Evolutionary conservation across 352 stramenopile genomes (phyloP), one percentile per base, ranked within the genome.

Genomic region (Phytopythium kandeliae): DNA sequence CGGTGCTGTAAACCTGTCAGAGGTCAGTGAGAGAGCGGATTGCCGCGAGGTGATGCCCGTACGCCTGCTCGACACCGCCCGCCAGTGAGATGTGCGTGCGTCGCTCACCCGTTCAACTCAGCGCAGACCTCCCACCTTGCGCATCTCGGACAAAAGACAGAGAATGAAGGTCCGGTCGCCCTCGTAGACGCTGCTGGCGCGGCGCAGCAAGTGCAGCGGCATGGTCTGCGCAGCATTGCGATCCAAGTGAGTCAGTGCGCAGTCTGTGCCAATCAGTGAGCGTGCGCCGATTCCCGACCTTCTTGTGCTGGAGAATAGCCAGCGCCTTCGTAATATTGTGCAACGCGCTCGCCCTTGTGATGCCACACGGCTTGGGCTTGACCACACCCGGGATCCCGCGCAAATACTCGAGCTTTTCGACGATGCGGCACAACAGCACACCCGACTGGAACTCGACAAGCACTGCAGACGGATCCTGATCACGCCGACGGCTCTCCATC

Each of bases 321-420:
- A 89, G 57, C 16, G 72, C 79, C 38, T 91, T 91, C 28, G 51
- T 58, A 37, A 91, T 86, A 51, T 91, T 91, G 66, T 91, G 71
- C 25, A 91, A 54, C 1, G 74, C 62, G n/a, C 73, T 78, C 10
- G 79, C 73, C 61, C 71, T 82, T 33, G 67, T 66, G 37, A 86
- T 49, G 21, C 10, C 8, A 4, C 15, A 31, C 7, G 11, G 6
- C 19, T 44, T 52, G 8, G 33, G 6, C 6, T 11, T n/a, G 7
- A 52, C 31, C 3, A 52, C 46, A 6, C 79, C 79, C 41, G 78
- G 64, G 21, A 89, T 76, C 24, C 49, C 49, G n/a, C 79, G 74
- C 66, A 91, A 72, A 59, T 75, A 58, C 58, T 91, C 77, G 9
- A 85, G 66, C 19, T 75, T 81, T 40, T 91, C 74, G 10, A 91